Percentiles rank a stretch among this genome's conserved stretches.
These are phyloP conservation scores for Coniosporium tulheliwenetii DNA, from an alignment of 2,329 filamentous ascomycete species.

Conservation along the genomic window DNA sequence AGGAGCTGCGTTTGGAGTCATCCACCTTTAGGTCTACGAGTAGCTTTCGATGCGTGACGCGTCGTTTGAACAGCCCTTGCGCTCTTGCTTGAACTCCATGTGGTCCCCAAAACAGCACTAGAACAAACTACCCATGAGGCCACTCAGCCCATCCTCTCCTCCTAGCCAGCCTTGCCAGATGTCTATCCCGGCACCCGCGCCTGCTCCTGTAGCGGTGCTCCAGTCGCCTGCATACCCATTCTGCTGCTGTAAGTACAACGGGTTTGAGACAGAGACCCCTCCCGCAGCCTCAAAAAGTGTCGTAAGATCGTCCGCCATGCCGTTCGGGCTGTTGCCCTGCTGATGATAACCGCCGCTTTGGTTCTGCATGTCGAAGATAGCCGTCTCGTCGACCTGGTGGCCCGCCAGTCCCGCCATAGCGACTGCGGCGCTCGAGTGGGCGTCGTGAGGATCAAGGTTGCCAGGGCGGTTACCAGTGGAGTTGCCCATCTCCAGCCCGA, in stretches of 20 bases:
- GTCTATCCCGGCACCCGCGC: slow-evolving; percentile 17
- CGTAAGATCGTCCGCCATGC: slow-evolving; percentile 46
- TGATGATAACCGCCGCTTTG: slow-evolving; percentile 11
- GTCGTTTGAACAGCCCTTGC: background rate
- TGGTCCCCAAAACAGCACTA: slow-evolving; percentile 10
- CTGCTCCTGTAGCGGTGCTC: background rate
- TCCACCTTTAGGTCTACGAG: no score
- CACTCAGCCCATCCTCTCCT: slow-evolving; percentile 42
- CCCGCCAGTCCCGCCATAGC: slow-evolving; percentile 51
- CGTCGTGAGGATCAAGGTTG: slow-evolving; percentile 24
- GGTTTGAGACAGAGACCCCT: slow-evolving; percentile 21
- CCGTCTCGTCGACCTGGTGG: slow-evolving; percentile 42
- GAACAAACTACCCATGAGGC: slow-evolving; percentile 44
- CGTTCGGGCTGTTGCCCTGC: slow-evolving; percentile 40
- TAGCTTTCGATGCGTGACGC: no score
- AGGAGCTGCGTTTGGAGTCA: no score
- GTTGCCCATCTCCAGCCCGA: slow-evolving; percentile 40
- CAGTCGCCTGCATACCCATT: slow-evolving; percentile 7
- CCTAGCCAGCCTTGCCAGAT: slow-evolving; percentile 30
- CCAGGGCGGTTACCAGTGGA: no score
- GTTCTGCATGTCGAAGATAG: slow-evolving; percentile 22
- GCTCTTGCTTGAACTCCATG: background rate
- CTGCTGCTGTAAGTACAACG: slow-evolving; percentile 18
- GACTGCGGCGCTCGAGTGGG: slow-evolving; percentile 41
- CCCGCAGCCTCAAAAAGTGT: slow-evolving; percentile 49